These are phyloP conservation scores for Solanum etuberosum DNA, from an alignment of 257 asterid species.

Conservation along the genomic window DNA sequence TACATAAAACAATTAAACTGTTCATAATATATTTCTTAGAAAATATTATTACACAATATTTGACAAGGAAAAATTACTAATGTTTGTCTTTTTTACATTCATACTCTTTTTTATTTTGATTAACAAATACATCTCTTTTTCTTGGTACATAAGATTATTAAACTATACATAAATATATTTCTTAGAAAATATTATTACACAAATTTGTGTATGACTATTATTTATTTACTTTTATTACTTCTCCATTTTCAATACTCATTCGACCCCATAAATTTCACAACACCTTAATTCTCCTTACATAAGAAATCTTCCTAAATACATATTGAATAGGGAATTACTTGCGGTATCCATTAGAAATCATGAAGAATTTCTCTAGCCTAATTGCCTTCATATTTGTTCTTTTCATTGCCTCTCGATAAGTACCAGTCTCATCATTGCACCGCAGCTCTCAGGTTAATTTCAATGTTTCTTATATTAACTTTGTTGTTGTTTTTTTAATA, in stretches of 20 bases:
- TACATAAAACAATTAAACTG: too few relatives aligned
- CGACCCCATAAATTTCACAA: background rate
- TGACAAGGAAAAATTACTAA: too few relatives aligned
- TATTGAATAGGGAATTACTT: background rate
- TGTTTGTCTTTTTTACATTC: too few relatives aligned
- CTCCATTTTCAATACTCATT: background rate
- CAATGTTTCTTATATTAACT: too few relatives aligned
- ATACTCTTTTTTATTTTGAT: too few relatives aligned
- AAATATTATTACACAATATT: too few relatives aligned
- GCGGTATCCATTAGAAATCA: background rate
- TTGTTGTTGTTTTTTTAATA: background rate
- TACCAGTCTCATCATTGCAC: background rate
- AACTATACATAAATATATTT: too few relatives aligned
- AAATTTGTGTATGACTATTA: background rate
- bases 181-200: background rate
- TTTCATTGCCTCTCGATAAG: background rate
- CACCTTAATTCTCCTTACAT: background rate
- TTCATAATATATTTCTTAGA: too few relatives aligned
- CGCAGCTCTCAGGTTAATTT: background rate
- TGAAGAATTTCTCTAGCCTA: background rate
- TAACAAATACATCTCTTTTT: too few relatives aligned
- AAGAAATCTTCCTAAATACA: background rate
- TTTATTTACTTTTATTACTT: background rate
- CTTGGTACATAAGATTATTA: too few relatives aligned
- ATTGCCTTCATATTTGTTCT: background rate